Base-by-base conservation (phyloP, 179 eudicot species). In the Heliamphora pulchella region DNA sequence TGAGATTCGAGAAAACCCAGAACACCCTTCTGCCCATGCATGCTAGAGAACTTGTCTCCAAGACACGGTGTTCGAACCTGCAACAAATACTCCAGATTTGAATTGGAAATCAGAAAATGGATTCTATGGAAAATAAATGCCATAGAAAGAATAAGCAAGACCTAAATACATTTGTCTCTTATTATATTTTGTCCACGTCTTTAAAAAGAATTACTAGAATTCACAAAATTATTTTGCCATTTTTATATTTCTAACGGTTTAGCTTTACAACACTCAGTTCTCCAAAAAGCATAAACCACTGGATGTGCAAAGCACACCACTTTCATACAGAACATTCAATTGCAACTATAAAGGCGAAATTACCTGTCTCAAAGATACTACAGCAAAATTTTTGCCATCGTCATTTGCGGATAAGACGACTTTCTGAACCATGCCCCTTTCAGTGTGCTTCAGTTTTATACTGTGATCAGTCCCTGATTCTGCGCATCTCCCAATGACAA, bases 21-120 rank as follows among this genome's bases (percentile, higher is more conserved):
- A 59, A 95, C 98, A 80, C 98, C 97, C 85, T 94, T 94, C 78
- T 94, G 98, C 69, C 98, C 98, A 67, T 94, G 98, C 98, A 94
- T 94, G 84, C 93, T 91, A 0, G 98, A 93, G 74, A 95, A 95
- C 81, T 95, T 95, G 84, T 93, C 98, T 46, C 98, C 98, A 64
- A 95, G 94, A 78, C 96, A 89, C 3, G 98, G 98, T 10, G 89
- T 84, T 51, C 98, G 97, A 85, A 93, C 93, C 98, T 95, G 86
- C 61, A 85, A 57, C 66, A 76, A 69, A 41, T 6, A 62, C 22
- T n/a, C 65, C 14, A 78, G 6, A 47, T 22, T 46, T 54, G 44
- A 14, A 59, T 71, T 18, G 65, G 7, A 43, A 59, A 8, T 68
- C n/a, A 43, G 14, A 53, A 59, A 8, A 43, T 44, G 50, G 58